Conservation (phyloP, 345 rosid genomes). For the Trapa incisa region DNA sequence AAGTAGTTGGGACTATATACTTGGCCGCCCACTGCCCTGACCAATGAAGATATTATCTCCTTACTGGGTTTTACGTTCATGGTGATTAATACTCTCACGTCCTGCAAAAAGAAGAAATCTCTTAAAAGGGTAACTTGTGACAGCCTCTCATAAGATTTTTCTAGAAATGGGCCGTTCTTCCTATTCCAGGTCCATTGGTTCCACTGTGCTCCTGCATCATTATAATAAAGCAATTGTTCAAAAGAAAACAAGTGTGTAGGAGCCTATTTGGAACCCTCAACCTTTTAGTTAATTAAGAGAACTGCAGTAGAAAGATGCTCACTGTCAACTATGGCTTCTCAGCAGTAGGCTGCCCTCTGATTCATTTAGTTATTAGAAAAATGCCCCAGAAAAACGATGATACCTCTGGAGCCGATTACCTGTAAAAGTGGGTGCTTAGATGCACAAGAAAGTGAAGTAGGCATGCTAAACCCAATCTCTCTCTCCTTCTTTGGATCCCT, state of each 20-base stretch:
- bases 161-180: background rate
- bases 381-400: background rate
- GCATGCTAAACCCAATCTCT: slow-evolving; percentile 71
- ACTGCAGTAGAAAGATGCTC: too few relatives aligned
- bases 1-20: slow-evolving; percentile 17
- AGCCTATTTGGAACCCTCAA: background rate
- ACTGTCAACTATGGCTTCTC: too few relatives aligned
- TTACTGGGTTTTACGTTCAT: slow-evolving; percentile 57
- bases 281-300: too few relatives aligned
- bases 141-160: background rate
- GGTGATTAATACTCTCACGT: slow-evolving; percentile 54
- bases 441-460: slow-evolving; percentile 56
- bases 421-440: slow-evolving; percentile 44
- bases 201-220: background rate
- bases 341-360: too few relatives aligned
- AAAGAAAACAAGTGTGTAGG: background rate
- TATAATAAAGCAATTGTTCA: background rate
- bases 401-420: slow-evolving; percentile 18
- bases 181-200: background rate
- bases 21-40: slow-evolving; percentile 59
- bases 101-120: slow-evolving; percentile 27
- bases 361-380: background rate
- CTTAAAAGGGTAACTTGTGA: background rate
- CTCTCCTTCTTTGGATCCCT: slow-evolving; percentile 66
- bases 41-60: slow-evolving; percentile 50